Evolutionary conservation across 208 protist genomes (phyloP), one percentile per base, ranked within the genome.

Genomic region (Phytomonas sp.): DNA sequence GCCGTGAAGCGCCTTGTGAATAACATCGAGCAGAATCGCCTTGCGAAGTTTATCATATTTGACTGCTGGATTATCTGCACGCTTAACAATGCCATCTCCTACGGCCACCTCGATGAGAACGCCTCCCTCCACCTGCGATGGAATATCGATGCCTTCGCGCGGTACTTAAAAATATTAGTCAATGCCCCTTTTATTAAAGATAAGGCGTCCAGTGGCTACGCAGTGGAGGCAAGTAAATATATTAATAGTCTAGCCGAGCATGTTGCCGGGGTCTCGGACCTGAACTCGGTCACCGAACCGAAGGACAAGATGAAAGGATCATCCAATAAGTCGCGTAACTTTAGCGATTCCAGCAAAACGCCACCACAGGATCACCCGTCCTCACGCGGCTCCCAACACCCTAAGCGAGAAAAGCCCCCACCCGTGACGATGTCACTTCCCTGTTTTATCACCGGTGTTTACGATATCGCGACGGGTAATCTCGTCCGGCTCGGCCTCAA

Each of bases 121-220:
- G 73, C 84, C 11, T 72, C 88, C 33, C 68, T 88, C 62, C 91
- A 96, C 70, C 83, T 96, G 65, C 85, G 86, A 23, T 94, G 86
- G 83, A 96, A 96, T 75, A 61, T 93, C 43, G 85, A 96, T 65
- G 91, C 91, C 29, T 89, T 96, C 72, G 88, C 83, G 31, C 91
- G 91, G 15, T 96, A 96, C 67, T 72, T 94, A 9, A 96, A 96
- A 66, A 85, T 96, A 29, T 71, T 96, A 33, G 72, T 94, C 6
- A 89, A 96, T 77, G 73, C 85, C 46, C 78, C 91, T 0, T 90
- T 92, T 70, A 69, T 62, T n/a, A 70, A 80, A n/a, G 51, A 75
- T 17, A 73, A 85, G 11, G 40, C 40, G 40, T 46, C 40, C 13
- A 23, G 53, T 69, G 62, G 56, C 20, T 36, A 26, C 46, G 63